These are phyloP conservation scores for Sporothrix luriei DNA, from an alignment of 2,329 filamentous ascomycete species.

Conservation along the genomic window DNA sequence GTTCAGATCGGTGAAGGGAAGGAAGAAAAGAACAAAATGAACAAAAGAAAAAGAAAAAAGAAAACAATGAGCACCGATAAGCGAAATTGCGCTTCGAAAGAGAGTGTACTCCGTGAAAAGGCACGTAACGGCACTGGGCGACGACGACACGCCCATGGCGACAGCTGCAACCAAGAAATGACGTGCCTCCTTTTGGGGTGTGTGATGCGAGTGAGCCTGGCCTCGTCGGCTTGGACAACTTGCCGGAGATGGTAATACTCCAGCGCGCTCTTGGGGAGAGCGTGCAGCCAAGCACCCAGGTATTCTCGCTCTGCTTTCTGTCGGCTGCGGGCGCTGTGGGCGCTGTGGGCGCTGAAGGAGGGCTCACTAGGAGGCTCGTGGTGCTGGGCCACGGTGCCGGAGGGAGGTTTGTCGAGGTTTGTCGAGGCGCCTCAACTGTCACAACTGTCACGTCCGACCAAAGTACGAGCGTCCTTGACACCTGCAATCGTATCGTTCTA, in stretches of 20 bases:
- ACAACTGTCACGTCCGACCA: background rate
- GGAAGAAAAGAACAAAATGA: background rate
- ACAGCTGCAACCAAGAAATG: background rate
- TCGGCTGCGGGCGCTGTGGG: background rate
- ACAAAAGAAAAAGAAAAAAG: background rate
- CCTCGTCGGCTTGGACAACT: background rate
- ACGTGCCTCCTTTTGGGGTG: background rate
- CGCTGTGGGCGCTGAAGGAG: background rate
- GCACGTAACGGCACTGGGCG: no score
- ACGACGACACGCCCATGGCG: background rate
- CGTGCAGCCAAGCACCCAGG: background rate
- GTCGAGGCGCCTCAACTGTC: background rate
- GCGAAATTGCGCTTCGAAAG: background rate
- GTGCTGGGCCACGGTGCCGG: background rate
- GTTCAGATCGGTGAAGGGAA: background rate
- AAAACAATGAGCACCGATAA: slow-evolving; percentile 5
- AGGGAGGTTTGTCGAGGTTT: no score
- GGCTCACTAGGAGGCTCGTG: slow-evolving; percentile 5
- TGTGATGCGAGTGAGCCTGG: slow-evolving; percentile 4
- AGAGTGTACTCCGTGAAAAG: background rate
- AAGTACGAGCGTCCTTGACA: background rate
- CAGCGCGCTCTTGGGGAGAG: background rate
- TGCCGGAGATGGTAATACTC: background rate
- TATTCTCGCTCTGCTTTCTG: no score
- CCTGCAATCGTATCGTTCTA: background rate